Conservation (phyloP, 495 filamentous ascomycete species). For the Talaromyces borbonicus region DNA sequence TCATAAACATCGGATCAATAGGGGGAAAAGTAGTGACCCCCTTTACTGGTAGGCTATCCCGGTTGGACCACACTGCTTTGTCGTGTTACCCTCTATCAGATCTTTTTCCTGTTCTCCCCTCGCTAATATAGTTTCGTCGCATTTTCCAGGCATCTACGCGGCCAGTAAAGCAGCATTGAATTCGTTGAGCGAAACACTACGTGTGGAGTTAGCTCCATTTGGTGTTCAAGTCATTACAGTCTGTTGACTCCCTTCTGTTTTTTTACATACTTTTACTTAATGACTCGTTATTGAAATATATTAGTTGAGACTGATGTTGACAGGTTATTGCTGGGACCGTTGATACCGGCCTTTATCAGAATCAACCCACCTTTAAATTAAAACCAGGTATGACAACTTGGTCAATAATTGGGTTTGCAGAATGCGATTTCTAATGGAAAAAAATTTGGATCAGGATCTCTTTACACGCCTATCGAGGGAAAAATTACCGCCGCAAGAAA, state of each 20-base stretch:
- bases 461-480: constrained; percentile 16
- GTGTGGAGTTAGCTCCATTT: constrained; percentile 45
- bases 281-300: not conserved
- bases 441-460: constrained; percentile 1
- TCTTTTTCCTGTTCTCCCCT: not conserved
- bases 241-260: constrained; percentile 7
- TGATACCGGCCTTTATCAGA: not conserved
- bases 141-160: constrained; percentile 29
- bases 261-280: not conserved
- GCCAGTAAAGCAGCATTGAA: constrained; percentile 44
- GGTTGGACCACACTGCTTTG: not conserved
- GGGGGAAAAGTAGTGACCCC: constrained; percentile 34
- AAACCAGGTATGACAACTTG: not conserved
- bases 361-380: not conserved
- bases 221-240: constrained; percentile 45
- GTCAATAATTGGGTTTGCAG: not conserved
- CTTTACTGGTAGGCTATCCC: constrained; percentile 26
- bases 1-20: constrained; percentile 48
- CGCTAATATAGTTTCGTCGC: not conserved
- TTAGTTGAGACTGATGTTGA: not conserved
- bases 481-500: constrained; percentile 5
- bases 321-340: constrained; percentile 25
- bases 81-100: not conserved
- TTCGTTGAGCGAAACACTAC: constrained; percentile 40
- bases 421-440: not conserved